A percentile compares a stretch with the other conserved stretches of the same genome.
Evolutionary conservation across 768 basidiomycete genomes (phyloP).

Genomic region (Pleurotus eryngii): DNA sequence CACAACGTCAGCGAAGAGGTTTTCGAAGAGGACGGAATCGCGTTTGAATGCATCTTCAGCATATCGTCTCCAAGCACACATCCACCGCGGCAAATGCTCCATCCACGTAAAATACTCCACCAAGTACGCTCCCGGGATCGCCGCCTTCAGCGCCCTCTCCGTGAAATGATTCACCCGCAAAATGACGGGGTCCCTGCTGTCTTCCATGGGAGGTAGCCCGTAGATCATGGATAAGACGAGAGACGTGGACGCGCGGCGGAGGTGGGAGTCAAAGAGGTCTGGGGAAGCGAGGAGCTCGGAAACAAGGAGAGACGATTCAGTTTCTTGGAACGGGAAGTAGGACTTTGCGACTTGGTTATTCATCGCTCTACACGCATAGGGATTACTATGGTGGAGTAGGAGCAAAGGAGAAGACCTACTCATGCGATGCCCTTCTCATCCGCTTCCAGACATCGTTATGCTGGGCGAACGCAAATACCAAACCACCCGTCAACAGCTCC

Average conservation of each 20-base stretch:
- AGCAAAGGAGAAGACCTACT: constrained; percentile 10
- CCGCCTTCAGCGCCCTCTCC: constrained; percentile 24
- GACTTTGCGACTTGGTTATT: constrained; percentile 9
- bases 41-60: constrained; percentile 12
- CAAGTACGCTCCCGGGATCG: constrained; percentile 28
- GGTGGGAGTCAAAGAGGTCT: constrained; percentile 8
- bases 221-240: constrained; percentile 14
- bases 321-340: constrained; percentile 10
- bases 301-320: constrained; percentile 9
- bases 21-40: constrained; percentile 11
- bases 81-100: constrained; percentile 23
- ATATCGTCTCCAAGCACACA: constrained; percentile 14
- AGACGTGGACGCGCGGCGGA: constrained; percentile 9
- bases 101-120: constrained; percentile 34
- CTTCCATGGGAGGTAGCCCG: constrained; percentile 8
- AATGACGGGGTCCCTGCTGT: constrained; percentile 13
- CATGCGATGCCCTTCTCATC: constrained; percentile 12
- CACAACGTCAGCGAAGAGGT: constrained; percentile 9
- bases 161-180: constrained; percentile 16
- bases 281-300: constrained; percentile 5
- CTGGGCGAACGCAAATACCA: constrained; percentile 14
- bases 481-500: constrained; percentile 20
- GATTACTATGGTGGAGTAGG: not conserved
- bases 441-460: constrained; percentile 13
- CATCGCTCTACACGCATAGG: constrained; percentile 7